Base-by-base conservation (phyloP, 1,284 basidiomycete genomes). In the Pseudozyma flocculosa region DNA sequence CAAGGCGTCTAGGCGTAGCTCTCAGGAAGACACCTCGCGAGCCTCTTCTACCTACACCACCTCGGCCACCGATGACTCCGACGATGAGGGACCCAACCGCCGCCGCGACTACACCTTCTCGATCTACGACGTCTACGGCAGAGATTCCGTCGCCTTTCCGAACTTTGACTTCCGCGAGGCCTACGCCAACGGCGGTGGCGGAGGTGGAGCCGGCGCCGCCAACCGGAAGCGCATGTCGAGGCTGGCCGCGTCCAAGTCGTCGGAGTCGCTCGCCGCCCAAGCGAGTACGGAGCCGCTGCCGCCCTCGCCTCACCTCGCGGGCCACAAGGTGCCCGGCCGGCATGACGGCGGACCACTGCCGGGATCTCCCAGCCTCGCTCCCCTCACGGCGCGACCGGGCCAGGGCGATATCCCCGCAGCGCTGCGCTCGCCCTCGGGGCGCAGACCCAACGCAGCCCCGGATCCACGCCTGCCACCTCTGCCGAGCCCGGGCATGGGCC, bases 111-210 rank as follows among this genome's bases (percentile, higher is more conserved):
- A 74, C 40, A 56, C 72, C 1, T 66, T 73, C 32, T 68, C 62
- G 46, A 74, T 74, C 48, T 74, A 74, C 68, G 72, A 74, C 43
- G 62, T 74, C 30, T 74, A 74, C 43, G 72, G 72, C 11, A 60
- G 72, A 11, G 72, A 74, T 47, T 72, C 70, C 47, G 72, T 74
- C 8, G 72, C 72, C 11, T 74, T 74, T 37, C 72, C 72, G 34
- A 72, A 73, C 54, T 73, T 73, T 50, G 56, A 66, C 49, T 64
- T 70, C 43, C 56, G 53, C 19, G 47, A 58, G 43, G 45, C 37
- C 5, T 8, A 56, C 54, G 54, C 54, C 22, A 65, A n/a, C n/a
- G n/a, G n/a, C n/a, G n/a, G n/a, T n/a, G n/a, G n/a, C n/a, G n/a
- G n/a, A n/a, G n/a, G n/a, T 29, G 26, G 26, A 5, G 26, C 7